phyloP scores from a whole-genome alignment of 2,329 filamentous ascomycete genomes.

The Aspergillaceae sp. region DNA sequence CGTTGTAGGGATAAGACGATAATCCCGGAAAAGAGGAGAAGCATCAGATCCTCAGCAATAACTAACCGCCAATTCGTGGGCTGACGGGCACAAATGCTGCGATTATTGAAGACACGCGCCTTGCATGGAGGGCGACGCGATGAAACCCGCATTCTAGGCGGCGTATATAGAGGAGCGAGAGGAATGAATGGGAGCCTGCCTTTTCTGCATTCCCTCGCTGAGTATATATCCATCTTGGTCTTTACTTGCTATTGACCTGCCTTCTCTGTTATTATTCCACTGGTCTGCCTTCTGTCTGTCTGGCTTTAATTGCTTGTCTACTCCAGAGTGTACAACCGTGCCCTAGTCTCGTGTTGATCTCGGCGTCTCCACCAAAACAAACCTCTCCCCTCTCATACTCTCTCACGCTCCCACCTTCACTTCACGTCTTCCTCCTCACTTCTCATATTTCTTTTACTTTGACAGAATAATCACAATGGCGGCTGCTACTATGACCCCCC shows the following conservation, averaged over 20 bases:
- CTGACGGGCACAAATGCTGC: no score
- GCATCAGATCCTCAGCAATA: no score
- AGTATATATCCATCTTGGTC: no score
- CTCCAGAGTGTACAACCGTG: background rate
- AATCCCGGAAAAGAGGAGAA: no score
- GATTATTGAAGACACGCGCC: background rate
- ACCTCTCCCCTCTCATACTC: conserved; percentile 1
- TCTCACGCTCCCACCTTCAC: background rate
- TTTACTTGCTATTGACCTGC: no score
- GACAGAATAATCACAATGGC: conserved; percentile 27
- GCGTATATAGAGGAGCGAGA: background rate
- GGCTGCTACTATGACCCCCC: conserved; percentile 19
- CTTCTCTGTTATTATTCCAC: no score
- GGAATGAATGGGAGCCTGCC: background rate
- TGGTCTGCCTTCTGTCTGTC: no score
- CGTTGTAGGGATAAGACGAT: conserved; percentile 13
- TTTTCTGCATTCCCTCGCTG: background rate
- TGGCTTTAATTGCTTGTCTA: background rate
- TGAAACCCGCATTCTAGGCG: background rate
- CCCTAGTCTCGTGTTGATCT: background rate
- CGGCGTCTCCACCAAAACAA: conserved; percentile 14
- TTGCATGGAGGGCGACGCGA: background rate
- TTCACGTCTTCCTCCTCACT: background rate
- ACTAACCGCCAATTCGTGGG: no score
- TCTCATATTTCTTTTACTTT: conserved; percentile 2